Evolutionary conservation across 2,329 filamentous ascomycete species (phyloP), one percentile per base, ranked within the genome.

Genomic region (Volutella citrinella): DNA sequence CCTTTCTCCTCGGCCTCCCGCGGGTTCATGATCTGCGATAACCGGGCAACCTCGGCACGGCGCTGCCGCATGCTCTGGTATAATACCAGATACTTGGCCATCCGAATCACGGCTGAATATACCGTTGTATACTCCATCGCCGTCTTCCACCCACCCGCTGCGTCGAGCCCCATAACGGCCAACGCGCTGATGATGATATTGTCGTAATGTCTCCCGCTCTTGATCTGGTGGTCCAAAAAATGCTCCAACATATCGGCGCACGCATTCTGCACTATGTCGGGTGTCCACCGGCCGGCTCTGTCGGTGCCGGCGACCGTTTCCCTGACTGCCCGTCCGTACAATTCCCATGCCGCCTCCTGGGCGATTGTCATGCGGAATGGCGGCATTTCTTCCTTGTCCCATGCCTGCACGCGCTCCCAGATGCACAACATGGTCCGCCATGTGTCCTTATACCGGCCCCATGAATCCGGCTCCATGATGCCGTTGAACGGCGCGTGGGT

Each of bases 81-180:
- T 6, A 49, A 19, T 10, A 45, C 31, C 7, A 48, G 16, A 7
- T 42, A 39, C 2, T 27, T 22, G 11, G 31, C 28, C 3, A 44
- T 34, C 25, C 48, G 48, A 17, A 48, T 43, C 7, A 49, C 27
- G 10, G 28, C 42, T 12, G 34, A 48, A 23, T 42, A 45, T 8
- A 38, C 30, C 4, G 22, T 31, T 21, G 28, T 48, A 11, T 46
- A 46, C 19, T 47, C 30, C 3, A 15, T 14, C 5, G 25, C 30
- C 1, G 27, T 5, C 1, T 38, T 19, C 32, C 22, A 46, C 3
- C 36, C 30, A 10, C 40, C 30, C 10, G 45, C 37, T 5, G 38
- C 29, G 1, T 18, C 10, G 15, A 47, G 27, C 6, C 35, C 32
- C 15, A 34, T 30, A 14, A 43, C 27, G 16, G 38, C 31, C 26